A percentile compares a stretch with the other conserved stretches of the same genome.
Evolutionary conservation across 2,329 filamentous ascomycete species (phyloP).

Genomic region (Colletotrichum noveboracense): DNA sequence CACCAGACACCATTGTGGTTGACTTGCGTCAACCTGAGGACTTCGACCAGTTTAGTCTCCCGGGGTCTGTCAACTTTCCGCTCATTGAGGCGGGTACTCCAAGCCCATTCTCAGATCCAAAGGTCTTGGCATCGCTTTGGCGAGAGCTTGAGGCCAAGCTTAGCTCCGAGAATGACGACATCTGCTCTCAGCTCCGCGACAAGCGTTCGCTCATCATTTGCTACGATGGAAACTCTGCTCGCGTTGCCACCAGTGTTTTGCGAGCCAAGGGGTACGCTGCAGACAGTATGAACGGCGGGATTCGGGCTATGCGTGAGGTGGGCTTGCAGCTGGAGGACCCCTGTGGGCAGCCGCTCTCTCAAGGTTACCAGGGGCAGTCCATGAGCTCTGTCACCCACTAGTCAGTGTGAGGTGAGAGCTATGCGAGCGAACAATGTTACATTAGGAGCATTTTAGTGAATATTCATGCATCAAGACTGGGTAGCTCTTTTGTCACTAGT

Average conservation of each 20-base stretch:
- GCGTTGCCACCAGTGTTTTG: slow-evolving; percentile 59
- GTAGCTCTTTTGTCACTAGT: not conserved
- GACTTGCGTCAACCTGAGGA: slow-evolving; percentile 49
- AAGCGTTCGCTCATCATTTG: slow-evolving; percentile 52
- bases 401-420: not conserved
- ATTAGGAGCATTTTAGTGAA: not conserved
- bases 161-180: slow-evolving; percentile 14
- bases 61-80: slow-evolving; percentile 49
- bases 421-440: not conserved
- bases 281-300: slow-evolving; percentile 50
- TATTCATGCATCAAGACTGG: not conserved
- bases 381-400: not conserved
- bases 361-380: not conserved
- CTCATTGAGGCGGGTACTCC: slow-evolving; percentile 38
- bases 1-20: slow-evolving; percentile 39
- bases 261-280: slow-evolving; percentile 53
- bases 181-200: slow-evolving; percentile 24
- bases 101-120: slow-evolving; percentile 52
- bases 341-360: not conserved
- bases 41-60: slow-evolving; percentile 46
- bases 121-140: slow-evolving; percentile 51
- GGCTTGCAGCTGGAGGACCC: not conserved
- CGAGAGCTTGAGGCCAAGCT: slow-evolving; percentile 49
- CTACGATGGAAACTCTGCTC: slow-evolving; percentile 59
- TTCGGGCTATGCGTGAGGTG: not conserved